Evolutionary conservation across 2,329 filamentous ascomycete genomes (phyloP).

Genomic region (Botrytis cinerea): DNA sequence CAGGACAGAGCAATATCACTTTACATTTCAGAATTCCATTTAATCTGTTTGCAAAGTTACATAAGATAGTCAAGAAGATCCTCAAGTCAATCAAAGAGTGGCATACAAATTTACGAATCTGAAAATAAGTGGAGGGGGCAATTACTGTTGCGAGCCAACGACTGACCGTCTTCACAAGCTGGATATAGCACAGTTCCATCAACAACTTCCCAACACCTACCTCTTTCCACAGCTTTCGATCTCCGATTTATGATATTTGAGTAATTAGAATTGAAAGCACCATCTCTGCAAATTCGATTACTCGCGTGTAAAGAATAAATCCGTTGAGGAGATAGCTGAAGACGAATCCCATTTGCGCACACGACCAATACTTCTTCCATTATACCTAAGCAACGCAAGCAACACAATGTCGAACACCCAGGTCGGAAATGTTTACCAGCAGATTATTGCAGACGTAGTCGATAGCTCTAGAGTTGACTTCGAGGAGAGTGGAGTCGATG

Average conservation of each 20-base stretch:
- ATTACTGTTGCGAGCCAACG: slow-evolving; percentile 11
- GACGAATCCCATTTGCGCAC: neutral
- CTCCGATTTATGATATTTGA: neutral
- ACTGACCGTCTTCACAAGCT: neutral
- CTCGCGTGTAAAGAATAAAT: slow-evolving; percentile 10
- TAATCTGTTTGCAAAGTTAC: slow-evolving; percentile 14
- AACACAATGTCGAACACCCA: slow-evolving; percentile 41
- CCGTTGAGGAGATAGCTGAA: neutral
- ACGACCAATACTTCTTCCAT: neutral
- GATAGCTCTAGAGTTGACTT: slow-evolving; percentile 92
- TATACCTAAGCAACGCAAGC: slow-evolving; percentile 21
- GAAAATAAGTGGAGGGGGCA: neutral
- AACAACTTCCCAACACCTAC: neutral
- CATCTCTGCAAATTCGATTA: slow-evolving; percentile 11
- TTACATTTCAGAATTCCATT: slow-evolving; percentile 16
- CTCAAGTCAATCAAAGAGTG: slow-evolving; percentile 9
- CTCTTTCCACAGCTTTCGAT: slow-evolving; percentile 3
- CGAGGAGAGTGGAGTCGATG: slow-evolving; percentile 92
- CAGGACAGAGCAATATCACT: slow-evolving; percentile 25
- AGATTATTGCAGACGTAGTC: slow-evolving; percentile 82
- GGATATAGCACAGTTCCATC: neutral
- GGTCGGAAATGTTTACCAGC: slow-evolving; percentile 73
- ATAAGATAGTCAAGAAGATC: slow-evolving; percentile 25
- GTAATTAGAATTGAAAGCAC: neutral
- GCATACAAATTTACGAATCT: slow-evolving; percentile 6